Evolutionary conservation across 306 rosid species (phyloP), one percentile per base, ranked within the genome.

Genomic region (Vigna radiata): DNA sequence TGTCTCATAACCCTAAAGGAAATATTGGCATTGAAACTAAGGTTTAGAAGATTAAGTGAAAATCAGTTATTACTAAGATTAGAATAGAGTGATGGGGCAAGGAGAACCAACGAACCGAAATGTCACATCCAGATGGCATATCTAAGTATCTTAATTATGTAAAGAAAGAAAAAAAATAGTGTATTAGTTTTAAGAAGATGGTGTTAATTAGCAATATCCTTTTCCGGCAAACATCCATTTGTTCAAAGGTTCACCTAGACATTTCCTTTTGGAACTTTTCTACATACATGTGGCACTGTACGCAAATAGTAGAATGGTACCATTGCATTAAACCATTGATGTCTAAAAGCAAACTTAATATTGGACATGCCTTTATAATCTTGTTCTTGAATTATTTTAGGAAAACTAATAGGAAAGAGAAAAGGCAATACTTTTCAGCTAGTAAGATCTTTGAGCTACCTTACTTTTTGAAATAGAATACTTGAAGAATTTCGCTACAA

Each of bases 301-400:
- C 55, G 46, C 72, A 73, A 6, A 18, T 66, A 85, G 79, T 80
- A 16, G 41, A 79, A 37, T 78, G 76, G 76, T 67, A 77, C 55
- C 67, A 75, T 15, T 72, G 71, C 68, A 67, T 72, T 60, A 70
- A 75, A 75, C 66, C 68, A 77, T 84, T 70, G 72, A 64, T 79
- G 47, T 84, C 69, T 79, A 21, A 79, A 73, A 79, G 72, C 84
- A 76, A 74, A 77, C 80, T 52, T 49, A 41, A 55, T 37, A 73
- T 72, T 29, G 39, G 15, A 46, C 48, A 79, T 59, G 72, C 16
- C 71, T 66, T 71, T 79, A 48, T 80, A 73, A 68, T 46, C 23
- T 16, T 78, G 29, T 58, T 58, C 55, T 52, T 39, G 15, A 53
- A 48, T 63, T 37, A 19, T 52, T 76, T 76, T 9, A 21, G 3